phyloP scores from a whole-genome alignment of 495 filamentous ascomycete species.

The Cairneyella variabilis region DNA sequence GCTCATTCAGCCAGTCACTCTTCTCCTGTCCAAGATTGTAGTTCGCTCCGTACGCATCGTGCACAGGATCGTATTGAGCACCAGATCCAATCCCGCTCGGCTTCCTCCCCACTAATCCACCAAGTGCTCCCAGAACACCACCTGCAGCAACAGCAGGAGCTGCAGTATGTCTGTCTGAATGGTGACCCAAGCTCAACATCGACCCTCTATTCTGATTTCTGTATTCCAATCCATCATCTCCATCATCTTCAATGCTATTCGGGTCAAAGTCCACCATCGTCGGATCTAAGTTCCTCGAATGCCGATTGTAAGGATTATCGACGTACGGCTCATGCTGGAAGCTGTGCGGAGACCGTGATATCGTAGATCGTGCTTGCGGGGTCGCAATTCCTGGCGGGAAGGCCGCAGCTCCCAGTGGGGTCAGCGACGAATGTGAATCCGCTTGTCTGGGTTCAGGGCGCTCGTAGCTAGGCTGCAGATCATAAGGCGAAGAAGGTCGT shows the following conservation, averaged over 20 bases:
- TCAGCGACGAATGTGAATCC: constrained; percentile 17
- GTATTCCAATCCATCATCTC: constrained; percentile 71
- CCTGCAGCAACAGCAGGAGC: constrained; percentile 43
- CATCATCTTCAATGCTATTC: constrained; percentile 77
- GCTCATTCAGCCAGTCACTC: constrained; percentile 33
- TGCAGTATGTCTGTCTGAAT: constrained; percentile 23
- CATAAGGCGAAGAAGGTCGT: too few relatives aligned
- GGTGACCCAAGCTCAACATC: constrained; percentile 48
- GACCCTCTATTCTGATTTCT: constrained; percentile 41
- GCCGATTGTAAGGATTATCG: constrained; percentile 42
- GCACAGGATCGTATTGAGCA: constrained; percentile 23
- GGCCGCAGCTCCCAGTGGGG: constrained; percentile 25
- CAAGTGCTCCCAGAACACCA: constrained; percentile 47
- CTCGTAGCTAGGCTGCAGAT: neutral
- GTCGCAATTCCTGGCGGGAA: constrained; percentile 24
- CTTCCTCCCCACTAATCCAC: constrained; percentile 35
- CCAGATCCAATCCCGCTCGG: constrained; percentile 25
- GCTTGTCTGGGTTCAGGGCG: constrained; percentile 3
- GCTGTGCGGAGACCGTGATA: constrained; percentile 28
- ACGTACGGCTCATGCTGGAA: constrained; percentile 30
- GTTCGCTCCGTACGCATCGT: constrained; percentile 6
- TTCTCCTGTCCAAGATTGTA: constrained; percentile 23
- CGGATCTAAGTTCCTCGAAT: constrained; percentile 55
- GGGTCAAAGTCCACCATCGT: constrained; percentile 62
- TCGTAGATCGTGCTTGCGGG: constrained; percentile 35